Base-by-base conservation (phyloP, 192 early-diverging fungal genomes). In the Haplosporangium gracile region DNA sequence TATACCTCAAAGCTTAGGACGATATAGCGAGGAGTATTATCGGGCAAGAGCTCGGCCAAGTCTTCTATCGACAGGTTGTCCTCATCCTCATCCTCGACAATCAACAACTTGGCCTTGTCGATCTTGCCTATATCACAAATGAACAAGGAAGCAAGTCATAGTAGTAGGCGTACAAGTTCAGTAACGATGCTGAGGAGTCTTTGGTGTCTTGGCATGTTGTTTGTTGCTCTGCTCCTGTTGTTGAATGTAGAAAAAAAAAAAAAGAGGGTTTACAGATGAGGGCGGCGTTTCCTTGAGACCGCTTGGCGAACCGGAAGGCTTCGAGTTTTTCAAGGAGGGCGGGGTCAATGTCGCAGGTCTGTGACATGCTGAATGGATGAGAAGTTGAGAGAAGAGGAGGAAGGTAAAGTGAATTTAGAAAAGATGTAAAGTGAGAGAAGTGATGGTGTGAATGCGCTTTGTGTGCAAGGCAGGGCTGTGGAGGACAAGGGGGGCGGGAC, bases 21-120 rank as follows among this genome's bases (percentile, higher is more conserved):
- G 38, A 93, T 70, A 51, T 94, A 96, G 16, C 94, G 90, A 40
- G 95, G 95, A 13, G 88, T 77, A 40, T 92, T 92, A 38, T 94
- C 94, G 5, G 95, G 95, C 10, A 96, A 89, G 51, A 63, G 40
- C 32, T 81, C 70, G 20, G 75, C 40, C 43, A 78, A 22, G 1
- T 81, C 74, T 29, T 94, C 93, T 18, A 94, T 63, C 9, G 82
- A 72, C 38, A 89, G 81, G 57, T 82, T 78, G 15, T 93, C 89
- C 43, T 82, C 47, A 2, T 88, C 86, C 77, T 90, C 87, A 38
- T 93, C 93, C 45, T 92, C 88, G 1, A 91, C 88, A 22, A 95
- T 90, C 39, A 79, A 79, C 39, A 92, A 76, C 18, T 79, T 81
- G 32, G 89, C 74, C 49, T 79, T 82, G 84, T 93, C 88, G 63